These are phyloP conservation scores for Rhizopus microsporus DNA, from an alignment of 371 early-diverging fungal genomes.

Conservation along the genomic window DNA sequence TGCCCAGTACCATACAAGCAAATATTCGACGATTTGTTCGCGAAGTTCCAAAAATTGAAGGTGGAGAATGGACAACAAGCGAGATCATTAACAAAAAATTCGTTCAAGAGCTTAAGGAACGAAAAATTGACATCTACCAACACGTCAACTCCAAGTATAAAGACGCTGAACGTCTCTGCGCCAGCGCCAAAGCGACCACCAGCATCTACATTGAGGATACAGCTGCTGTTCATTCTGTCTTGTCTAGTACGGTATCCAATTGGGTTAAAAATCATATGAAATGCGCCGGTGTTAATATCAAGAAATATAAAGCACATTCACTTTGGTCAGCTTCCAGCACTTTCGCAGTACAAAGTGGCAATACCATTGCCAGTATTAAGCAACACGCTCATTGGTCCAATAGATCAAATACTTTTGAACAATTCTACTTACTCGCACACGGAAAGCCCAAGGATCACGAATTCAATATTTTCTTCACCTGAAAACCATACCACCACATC, in stretches of 20 bases:
- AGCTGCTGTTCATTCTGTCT: neutral
- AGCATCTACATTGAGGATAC: neutral
- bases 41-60: too few relatives aligned
- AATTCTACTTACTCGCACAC: slow-evolving; percentile 6
- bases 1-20: too few relatives aligned
- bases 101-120: too few relatives aligned
- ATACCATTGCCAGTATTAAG: slow-evolving; percentile 6
- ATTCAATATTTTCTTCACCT: slow-evolving; percentile 26
- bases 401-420: slow-evolving; percentile 15
- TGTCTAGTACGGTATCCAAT: slow-evolving; percentile 10
- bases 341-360: slow-evolving; percentile 8
- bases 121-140: too few relatives aligned
- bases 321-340: slow-evolving; percentile 8
- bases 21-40: too few relatives aligned
- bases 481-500: slow-evolving; percentile 13
- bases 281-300: slow-evolving; percentile 14
- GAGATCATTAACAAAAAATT: too few relatives aligned
- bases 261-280: slow-evolving; percentile 7
- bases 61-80: too few relatives aligned
- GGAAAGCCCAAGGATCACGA: slow-evolving; percentile 81
- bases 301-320: slow-evolving; percentile 1
- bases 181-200: too few relatives aligned
- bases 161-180: too few relatives aligned
- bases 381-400: slow-evolving; percentile 16
- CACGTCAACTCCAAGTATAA: too few relatives aligned